A percentile compares a stretch with the other conserved stretches of the same genome.
Conservation (phyloP, 1,139 yeast species). For the Wickerhamiella infanticola region DNA sequence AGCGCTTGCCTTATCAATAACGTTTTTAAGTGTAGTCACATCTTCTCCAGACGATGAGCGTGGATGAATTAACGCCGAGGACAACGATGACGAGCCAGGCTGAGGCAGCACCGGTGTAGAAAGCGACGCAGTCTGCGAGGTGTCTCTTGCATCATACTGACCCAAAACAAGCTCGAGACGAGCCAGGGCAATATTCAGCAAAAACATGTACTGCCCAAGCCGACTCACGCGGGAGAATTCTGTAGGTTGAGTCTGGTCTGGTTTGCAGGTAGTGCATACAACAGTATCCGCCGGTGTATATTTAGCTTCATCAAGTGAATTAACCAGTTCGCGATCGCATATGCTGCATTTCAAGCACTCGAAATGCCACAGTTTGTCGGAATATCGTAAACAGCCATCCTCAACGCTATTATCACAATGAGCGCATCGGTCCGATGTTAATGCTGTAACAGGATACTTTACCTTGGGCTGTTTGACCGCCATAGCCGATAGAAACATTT, state of each 20-base stretch:
- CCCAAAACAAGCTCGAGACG: conserved; percentile 61
- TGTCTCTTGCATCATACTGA: conserved; percentile 23
- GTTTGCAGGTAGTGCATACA: conserved; percentile 45
- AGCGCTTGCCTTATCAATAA: background rate
- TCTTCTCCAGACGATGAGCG: background rate
- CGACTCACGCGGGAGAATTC: conserved; percentile 51
- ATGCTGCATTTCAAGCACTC: conserved; percentile 50
- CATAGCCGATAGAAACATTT: conserved; percentile 38
- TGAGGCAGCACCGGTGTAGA: conserved; percentile 5
- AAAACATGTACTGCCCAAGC: conserved; percentile 55
- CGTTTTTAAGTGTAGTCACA: background rate
- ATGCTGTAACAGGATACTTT: conserved; percentile 36
- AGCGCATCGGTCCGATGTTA: conserved; percentile 66
- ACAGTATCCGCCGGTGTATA: conserved; percentile 30
- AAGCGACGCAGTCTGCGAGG: conserved; percentile 8
- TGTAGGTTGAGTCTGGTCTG: conserved; percentile 14
- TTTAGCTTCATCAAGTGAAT: conserved; percentile 29
- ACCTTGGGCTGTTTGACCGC: conserved; percentile 25
- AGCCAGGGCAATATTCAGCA: conserved; percentile 70
- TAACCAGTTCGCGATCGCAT: conserved; percentile 14
- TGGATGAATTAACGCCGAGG: background rate
- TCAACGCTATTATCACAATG: conserved; percentile 66
- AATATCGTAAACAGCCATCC: conserved; percentile 52
- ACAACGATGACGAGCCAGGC: background rate
- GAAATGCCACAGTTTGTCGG: conserved; percentile 64